These are phyloP conservation scores for Macaranga tanarius DNA, from an alignment of 441 rosid genomes.

Conservation along the genomic window DNA sequence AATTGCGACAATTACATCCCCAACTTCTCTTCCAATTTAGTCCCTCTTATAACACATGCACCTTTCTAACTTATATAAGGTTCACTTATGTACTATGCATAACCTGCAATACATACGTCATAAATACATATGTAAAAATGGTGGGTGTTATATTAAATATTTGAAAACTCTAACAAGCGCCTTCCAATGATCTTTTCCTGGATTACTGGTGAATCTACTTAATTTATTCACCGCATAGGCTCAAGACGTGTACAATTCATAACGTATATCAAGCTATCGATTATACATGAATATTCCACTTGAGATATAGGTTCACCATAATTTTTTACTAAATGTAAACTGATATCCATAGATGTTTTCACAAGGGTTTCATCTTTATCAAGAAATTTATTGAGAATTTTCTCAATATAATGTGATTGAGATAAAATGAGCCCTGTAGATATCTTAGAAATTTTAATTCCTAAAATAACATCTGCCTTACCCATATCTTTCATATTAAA, in stretches of 20 bases:
- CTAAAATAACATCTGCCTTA: neutral
- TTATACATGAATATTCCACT: neutral
- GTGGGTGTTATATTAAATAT: neutral
- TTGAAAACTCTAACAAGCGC: neutral
- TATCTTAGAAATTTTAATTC: neutral
- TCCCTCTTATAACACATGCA: too few relatives aligned
- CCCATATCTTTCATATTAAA: neutral
- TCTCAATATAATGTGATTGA: constrained; percentile 2
- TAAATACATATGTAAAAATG: too few relatives aligned
- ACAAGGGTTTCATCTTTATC: neutral
- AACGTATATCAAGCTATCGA: neutral
- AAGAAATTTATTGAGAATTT: neutral
- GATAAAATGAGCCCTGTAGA: neutral
- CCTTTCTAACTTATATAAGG: too few relatives aligned
- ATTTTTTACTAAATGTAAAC: neutral
- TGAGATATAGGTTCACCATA: neutral
- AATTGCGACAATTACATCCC: neutral
- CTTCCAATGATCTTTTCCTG: neutral
- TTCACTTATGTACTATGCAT: too few relatives aligned
- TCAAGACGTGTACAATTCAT: neutral
- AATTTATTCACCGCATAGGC: neutral
- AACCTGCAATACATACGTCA: too few relatives aligned
- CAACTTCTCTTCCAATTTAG: too few relatives aligned
- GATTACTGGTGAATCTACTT: neutral
- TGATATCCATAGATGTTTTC: neutral